These are phyloP conservation scores for Elsinoe australis DNA, from an alignment of 2,329 filamentous ascomycete genomes.

Conservation along the genomic window DNA sequence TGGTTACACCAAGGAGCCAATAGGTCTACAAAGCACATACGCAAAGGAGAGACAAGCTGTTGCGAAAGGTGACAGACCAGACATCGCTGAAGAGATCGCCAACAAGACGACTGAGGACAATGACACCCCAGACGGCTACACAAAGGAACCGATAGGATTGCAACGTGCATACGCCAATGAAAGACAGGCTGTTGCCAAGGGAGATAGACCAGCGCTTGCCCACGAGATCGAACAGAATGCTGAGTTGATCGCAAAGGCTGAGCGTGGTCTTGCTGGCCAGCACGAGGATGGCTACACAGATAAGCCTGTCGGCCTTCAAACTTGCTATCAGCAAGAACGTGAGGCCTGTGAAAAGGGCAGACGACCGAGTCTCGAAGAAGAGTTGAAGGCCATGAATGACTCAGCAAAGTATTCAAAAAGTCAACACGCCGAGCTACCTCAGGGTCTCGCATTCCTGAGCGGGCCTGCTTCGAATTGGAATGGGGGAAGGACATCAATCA, in stretches of 20 bases:
- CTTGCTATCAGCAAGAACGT: constrained; percentile 41
- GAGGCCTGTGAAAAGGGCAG: constrained; percentile 19
- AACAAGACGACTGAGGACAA: neutral
- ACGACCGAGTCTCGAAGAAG: constrained; percentile 12
- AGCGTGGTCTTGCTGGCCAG: constrained; percentile 5
- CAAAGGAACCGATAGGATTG: constrained; percentile 19
- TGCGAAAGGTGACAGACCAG: neutral
- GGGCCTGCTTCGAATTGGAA: too few relatives aligned
- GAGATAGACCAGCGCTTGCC: constrained; percentile 11
- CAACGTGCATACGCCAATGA: constrained; percentile 21
- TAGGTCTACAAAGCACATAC: constrained; percentile 22
- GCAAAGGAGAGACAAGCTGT: constrained; percentile 19
- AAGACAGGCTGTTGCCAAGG: constrained; percentile 5
- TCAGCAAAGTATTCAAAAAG: neutral
- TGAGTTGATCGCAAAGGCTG: neutral
- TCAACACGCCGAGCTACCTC: neutral
- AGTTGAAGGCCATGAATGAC: constrained; percentile 10
- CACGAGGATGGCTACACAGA: constrained; percentile 18
- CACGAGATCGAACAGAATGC: constrained; percentile 18
- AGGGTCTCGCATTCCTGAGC: constrained; percentile 1
- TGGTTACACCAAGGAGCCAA: constrained; percentile 18
- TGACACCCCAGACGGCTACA: constrained; percentile 18
- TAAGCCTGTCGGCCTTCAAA: constrained; percentile 42
- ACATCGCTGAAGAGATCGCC: constrained; percentile 2
- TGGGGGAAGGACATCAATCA: too few relatives aligned